Base-by-base conservation (phyloP, 2,329 filamentous ascomycete genomes). In the Alternaria alternata region DNA sequence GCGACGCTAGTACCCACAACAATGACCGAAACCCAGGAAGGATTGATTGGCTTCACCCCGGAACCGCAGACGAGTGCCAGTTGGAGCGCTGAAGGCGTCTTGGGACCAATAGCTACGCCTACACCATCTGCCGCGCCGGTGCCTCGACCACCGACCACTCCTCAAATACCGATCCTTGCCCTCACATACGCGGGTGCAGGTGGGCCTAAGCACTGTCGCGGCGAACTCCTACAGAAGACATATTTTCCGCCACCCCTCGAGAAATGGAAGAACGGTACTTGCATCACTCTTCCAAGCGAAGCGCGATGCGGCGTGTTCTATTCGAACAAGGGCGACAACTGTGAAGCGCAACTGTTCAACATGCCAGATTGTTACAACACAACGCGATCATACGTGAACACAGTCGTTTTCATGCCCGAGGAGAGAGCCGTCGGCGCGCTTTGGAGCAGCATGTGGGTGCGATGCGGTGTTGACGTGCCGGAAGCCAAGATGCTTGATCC, bases 391-490 rank as follows among this genome's bases (percentile, higher is more conserved):
- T 76, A 69, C 52, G 68, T 77, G 11, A 78, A 76, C 16, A 77
- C 74, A 0, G 73, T 75, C 0, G 74, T 77, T 0, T 77, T 77
- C 56, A 75, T 77, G 72, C 74, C 74, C 2, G 76, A 78, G 39
- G 74, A 76, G 51, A 67, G 73, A 34, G 52, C 71, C 7, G 70
- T 75, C 2, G 75, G 74, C 6, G 75, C 70, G 11, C 54, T 72
- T 7, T 78, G 75, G 75, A 73, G 57, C 41, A 78, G 75, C 57
- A 77, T 78, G 75, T 75, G 55, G 34, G 69, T 77, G 4, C 70
- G 61, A 28, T 78, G 75, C 61, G 74, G 74, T 20, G 65, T 77
- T 7, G 70, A 74, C 8, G 70, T 69, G 16, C 67, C 71, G 4
- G 71, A 74, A 43, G 69, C 70, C 16, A 69, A 64, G 47, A 61